Base-by-base conservation (phyloP, 495 filamentous ascomycete genomes). In the Talaromyces adpressus region DNA sequence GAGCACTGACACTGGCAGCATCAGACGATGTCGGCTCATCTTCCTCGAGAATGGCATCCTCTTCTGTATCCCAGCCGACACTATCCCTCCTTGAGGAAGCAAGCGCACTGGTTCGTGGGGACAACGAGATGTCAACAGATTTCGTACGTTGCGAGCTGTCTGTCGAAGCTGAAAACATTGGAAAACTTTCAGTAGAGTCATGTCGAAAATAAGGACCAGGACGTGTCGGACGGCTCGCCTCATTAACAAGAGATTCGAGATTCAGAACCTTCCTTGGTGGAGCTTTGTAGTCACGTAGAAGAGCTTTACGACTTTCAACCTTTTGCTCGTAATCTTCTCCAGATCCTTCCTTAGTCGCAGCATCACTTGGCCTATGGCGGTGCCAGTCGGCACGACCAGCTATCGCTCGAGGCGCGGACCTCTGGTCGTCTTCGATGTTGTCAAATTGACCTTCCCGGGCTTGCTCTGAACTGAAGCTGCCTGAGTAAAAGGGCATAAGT, bases 141-240 rank as follows among this genome's bases (percentile, higher is more conserved):
- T 76, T 79, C 4, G 75, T 73, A 36, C 75, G 79, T 41, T 80
- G 72, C 4, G 80, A 83, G 56, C 85, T 86, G 18, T 87, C 84
- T 12, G 86, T 85, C 2, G 90, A 92, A 7, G 87, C 82, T n/a
- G 88, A 92, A 71, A 95, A 91, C 78, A 94, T 85, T 34, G 88
- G 84, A 66, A 91, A 91, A 66, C 89, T 92, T 64, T 93, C 91
- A 23, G 87, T 83, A 2, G 91, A 95, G 65, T 92, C 87, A 54
- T 89, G 87, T 22, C 89, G 82, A 23, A 81, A 68, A 20, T 86
- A 81, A 0, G 75, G 73, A 22, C 79, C 71, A 5, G 73, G 68
- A 11, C 67, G 69, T 22, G 77, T 67, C 39, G 75, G 73, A 45
- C 77, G 71, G 18, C 66, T 70, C 6, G 73, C 57, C 22, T 74